Percentiles rank a stretch among this genome's conserved stretches.
These are phyloP conservation scores for Hemisphaericaspora xylofermentans DNA, from an alignment of 1,139 yeast genomes.

Conservation along the genomic window DNA sequence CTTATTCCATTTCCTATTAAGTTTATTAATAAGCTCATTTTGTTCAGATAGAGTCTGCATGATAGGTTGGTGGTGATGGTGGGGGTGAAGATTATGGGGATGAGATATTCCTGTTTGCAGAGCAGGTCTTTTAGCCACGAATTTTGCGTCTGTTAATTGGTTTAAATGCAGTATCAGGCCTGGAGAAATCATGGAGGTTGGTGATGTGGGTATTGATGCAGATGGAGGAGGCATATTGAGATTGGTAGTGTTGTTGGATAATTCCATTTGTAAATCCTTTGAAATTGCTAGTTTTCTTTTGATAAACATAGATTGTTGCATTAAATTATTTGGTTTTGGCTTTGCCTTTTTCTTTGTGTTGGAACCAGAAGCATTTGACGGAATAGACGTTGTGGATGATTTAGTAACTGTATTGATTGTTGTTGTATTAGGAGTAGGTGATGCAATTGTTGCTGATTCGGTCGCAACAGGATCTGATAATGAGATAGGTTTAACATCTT, in stretches of 20 bases:
- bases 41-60: slow-evolving; percentile 26
- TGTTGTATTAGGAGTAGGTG: slow-evolving; percentile 9
- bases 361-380: no score
- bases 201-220: slow-evolving; percentile 6
- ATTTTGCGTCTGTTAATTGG: slow-evolving; percentile 15
- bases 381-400: slow-evolving; percentile 3
- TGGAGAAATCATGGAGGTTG: background rate
- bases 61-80: slow-evolving; percentile 13
- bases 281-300: slow-evolving; percentile 35
- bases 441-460: slow-evolving; percentile 3
- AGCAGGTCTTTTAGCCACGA: slow-evolving; percentile 7
- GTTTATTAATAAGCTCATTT: slow-evolving; percentile 33
- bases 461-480: slow-evolving; percentile 4
- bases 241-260: slow-evolving; percentile 14
- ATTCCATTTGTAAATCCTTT: slow-evolving; percentile 41
- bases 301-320: slow-evolving; percentile 26
- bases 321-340: slow-evolving; percentile 13
- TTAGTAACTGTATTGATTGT: slow-evolving; percentile 2
- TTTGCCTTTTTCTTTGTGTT: slow-evolving; percentile 15
- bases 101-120: slow-evolving; percentile 7
- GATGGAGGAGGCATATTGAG: slow-evolving; percentile 9
- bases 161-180: slow-evolving; percentile 2
- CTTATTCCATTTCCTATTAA: slow-evolving; percentile 41
- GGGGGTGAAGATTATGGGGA: background rate
- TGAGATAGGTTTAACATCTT: slow-evolving; percentile 9